Conservation (phyloP, 352 stramenopile genomes). For the Pythium plurisporium region DNA sequence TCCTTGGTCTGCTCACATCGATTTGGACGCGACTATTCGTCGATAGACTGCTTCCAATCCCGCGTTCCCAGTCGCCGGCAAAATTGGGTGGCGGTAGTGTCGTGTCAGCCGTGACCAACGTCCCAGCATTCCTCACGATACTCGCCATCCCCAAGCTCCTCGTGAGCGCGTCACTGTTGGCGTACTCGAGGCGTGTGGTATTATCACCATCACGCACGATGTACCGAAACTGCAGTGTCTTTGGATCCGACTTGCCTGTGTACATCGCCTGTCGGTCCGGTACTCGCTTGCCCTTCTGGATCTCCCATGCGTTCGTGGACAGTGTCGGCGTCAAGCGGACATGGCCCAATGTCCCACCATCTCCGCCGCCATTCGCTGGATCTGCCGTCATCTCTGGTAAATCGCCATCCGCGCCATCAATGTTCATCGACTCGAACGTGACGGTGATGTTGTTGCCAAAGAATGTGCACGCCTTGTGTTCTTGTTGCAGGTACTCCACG, state of each 20-base stretch:
- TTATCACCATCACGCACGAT: conserved; percentile 56
- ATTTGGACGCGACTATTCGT: conserved; percentile 43
- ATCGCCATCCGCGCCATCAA: conserved; percentile 55
- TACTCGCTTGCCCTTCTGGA: conserved; percentile 46
- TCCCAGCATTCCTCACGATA: conserved; percentile 38
- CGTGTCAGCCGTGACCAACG: conserved; percentile 26
- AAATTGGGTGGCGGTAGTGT: conserved; percentile 49
- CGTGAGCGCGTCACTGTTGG: conserved; percentile 46
- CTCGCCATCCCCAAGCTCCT: conserved; percentile 31
- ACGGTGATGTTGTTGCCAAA: conserved; percentile 79
- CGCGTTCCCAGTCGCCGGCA: conserved; percentile 52
- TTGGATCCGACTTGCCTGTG: conserved; percentile 21
- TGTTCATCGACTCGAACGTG: conserved; percentile 75
- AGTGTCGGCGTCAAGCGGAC: conserved; percentile 41
- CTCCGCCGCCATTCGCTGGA: conserved; percentile 36
- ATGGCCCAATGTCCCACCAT: conserved; percentile 36
- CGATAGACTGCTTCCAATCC: conserved; percentile 56
- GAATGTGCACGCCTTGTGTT: conserved; percentile 60
- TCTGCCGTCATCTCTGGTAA: conserved; percentile 58
- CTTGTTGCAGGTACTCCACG: conserved; percentile 57
- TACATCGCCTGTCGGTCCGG: conserved; percentile 39
- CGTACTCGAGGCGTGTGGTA: conserved; percentile 58
- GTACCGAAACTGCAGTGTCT: conserved; percentile 63
- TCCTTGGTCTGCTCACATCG: conserved; percentile 40
- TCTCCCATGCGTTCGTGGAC: conserved; percentile 51